phyloP scores from a whole-genome alignment of 2,329 filamentous ascomycete genomes.

The Aspergillus aculeatinus region DNA sequence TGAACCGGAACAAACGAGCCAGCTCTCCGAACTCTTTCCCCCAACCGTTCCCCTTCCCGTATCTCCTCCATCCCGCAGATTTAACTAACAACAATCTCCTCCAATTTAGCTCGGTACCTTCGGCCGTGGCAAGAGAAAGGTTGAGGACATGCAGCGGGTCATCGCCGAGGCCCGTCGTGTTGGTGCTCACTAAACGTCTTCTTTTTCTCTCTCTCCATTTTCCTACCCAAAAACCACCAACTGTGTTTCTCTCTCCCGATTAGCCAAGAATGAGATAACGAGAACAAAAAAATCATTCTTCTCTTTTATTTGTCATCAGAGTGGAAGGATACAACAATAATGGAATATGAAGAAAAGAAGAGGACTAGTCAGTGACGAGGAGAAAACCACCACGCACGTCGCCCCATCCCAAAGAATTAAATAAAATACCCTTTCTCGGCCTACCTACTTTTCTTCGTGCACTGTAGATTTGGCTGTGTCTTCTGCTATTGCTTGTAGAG shows the following conservation, averaged over 20 bases:
- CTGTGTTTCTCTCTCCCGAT: slow-evolving; percentile 16
- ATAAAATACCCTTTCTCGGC: background rate
- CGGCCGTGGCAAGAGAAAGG: slow-evolving; percentile 98
- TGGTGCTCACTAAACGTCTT: slow-evolving; percentile 59
- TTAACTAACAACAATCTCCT: slow-evolving; percentile 19
- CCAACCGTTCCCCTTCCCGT: background rate
- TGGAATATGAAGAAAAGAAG: slow-evolving; percentile 8
- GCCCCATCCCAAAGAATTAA: background rate
- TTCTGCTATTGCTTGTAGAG: no score
- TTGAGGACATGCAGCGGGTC: slow-evolving; percentile 96
- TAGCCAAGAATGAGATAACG: slow-evolving; percentile 29
- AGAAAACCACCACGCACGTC: background rate
- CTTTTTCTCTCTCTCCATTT: slow-evolving; percentile 14
- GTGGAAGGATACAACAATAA: slow-evolving; percentile 17
- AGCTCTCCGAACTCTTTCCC: background rate
- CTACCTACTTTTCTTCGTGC: background rate
- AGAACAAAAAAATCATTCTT: slow-evolving; percentile 12
- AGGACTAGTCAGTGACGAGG: background rate
- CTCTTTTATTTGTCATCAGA: background rate
- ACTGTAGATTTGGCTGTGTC: no score
- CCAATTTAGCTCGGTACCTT: slow-evolving; percentile 84
- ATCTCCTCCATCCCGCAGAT: background rate
- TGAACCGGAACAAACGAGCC: background rate
- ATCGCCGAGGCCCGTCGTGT: slow-evolving; percentile 91
- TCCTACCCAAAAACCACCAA: background rate